These are phyloP conservation scores for Coemansia sp. DNA, from an alignment of 192 early-diverging fungal species.

Conservation along the genomic window DNA sequence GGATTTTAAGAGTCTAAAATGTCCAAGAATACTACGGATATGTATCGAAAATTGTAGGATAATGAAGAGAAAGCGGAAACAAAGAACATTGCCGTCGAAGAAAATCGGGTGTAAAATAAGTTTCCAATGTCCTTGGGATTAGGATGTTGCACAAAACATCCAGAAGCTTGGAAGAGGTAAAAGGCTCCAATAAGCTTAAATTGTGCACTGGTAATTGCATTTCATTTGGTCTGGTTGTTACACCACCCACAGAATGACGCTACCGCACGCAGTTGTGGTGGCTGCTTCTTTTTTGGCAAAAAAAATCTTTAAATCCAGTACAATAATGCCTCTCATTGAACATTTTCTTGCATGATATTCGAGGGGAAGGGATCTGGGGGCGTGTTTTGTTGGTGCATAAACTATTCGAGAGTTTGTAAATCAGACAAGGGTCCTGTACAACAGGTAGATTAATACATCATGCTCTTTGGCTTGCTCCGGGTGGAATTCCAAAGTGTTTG, in stretches of 20 bases:
- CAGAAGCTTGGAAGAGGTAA: too few species aligned
- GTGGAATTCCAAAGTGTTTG: too few species aligned
- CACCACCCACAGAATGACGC: background rate
- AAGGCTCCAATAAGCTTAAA: background rate
- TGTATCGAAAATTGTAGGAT: background rate
- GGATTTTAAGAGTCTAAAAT: background rate
- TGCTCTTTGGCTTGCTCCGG: too few species aligned
- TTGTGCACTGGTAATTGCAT: background rate
- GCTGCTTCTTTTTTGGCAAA: too few species aligned
- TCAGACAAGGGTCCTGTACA: too few species aligned
- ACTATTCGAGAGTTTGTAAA: background rate
- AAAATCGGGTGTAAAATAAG: background rate
- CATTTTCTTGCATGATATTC: too few species aligned
- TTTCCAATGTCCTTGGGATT: background rate
- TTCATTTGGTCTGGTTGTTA: background rate
- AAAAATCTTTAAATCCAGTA: too few species aligned
- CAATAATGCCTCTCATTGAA: too few species aligned
- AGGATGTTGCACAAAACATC: background rate
- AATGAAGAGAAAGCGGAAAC: background rate
- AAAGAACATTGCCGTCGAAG: background rate
- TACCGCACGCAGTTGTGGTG: too few species aligned
- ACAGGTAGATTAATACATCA: too few species aligned
- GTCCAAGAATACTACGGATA: background rate
- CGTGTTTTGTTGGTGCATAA: too few species aligned
- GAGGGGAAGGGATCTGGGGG: too few species aligned